phyloP scores from a whole-genome alignment of 495 filamentous ascomycete genomes.

The Neurospora sp. region DNA sequence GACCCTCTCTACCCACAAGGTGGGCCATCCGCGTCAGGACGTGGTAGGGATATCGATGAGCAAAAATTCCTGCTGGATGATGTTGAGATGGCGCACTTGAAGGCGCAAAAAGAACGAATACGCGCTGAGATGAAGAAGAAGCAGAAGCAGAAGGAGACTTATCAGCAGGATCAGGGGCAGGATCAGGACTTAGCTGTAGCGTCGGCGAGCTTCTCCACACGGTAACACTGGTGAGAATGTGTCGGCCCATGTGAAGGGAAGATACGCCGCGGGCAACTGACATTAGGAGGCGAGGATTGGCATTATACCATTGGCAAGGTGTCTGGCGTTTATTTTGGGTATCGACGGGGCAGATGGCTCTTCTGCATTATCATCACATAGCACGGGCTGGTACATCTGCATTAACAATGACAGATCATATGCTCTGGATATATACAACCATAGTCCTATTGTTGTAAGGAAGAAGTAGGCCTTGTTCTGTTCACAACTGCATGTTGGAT shows the following conservation, averaged over 20 bases:
- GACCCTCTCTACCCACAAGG: slow-evolving; percentile 9
- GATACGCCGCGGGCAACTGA: neutral
- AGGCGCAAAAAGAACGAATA: slow-evolving; percentile 13
- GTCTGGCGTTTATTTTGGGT: slow-evolving; percentile 7
- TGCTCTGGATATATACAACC: neutral
- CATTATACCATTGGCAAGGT: slow-evolving; percentile 19
- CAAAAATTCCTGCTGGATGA: slow-evolving; percentile 23
- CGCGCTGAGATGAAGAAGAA: slow-evolving; percentile 1
- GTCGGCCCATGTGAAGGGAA: neutral
- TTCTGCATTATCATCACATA: neutral
- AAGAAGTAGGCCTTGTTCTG: neutral
- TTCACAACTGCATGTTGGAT: too few species aligned
- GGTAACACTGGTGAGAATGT: neutral
- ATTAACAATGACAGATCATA: neutral
- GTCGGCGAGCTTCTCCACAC: neutral
- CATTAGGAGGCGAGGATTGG: neutral
- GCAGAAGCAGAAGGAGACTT: neutral
- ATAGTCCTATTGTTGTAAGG: neutral
- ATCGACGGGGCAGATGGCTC: neutral
- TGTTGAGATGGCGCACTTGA: slow-evolving; percentile 13
- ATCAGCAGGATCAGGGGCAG: slow-evolving; percentile 1
- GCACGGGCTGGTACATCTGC: neutral
- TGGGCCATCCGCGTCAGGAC: slow-evolving; percentile 1
- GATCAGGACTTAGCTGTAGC: slow-evolving; percentile 6
- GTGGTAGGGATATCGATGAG: slow-evolving; percentile 19